Conservation (phyloP, 805 yeast genomes). For the Myxozyma kluyveri region DNA sequence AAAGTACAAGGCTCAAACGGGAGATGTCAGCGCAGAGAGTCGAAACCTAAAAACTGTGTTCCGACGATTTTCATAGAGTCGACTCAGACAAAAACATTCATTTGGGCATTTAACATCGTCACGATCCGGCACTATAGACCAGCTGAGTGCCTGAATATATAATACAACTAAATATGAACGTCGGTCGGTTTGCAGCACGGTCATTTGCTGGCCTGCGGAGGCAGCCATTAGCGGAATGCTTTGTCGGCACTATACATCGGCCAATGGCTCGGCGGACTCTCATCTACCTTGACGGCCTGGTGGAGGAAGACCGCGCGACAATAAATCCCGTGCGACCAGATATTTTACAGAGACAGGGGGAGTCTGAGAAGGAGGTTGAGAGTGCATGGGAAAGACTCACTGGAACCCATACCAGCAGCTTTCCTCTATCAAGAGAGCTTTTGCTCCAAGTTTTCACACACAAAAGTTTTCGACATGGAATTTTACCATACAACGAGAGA, state of each 20-base stretch:
- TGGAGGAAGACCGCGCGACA: conserved; percentile 6
- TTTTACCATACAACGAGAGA: conserved; percentile 84
- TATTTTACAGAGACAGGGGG: not conserved
- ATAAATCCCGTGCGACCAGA: conserved; percentile 9
- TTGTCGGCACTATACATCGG: conserved; percentile 1
- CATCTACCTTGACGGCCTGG: conserved; percentile 15
- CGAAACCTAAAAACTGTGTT: too few relatives aligned
- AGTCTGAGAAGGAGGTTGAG: conserved; percentile 7
- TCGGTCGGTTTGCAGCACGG: conserved; percentile 6
- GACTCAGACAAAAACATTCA: too few relatives aligned
- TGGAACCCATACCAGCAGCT: conserved; percentile 39
- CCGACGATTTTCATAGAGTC: too few relatives aligned
- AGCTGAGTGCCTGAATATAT: too few relatives aligned
- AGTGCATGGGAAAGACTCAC: conserved; percentile 18
- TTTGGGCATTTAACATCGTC: too few relatives aligned
- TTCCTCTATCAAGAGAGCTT: conserved; percentile 56
- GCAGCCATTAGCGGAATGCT: too few relatives aligned
- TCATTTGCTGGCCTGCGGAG: not conserved
- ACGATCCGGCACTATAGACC: too few relatives aligned
- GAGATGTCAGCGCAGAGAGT: too few relatives aligned
- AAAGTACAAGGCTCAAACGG: too few relatives aligned
- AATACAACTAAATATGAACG: too few relatives aligned
- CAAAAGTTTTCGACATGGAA: conserved; percentile 91
- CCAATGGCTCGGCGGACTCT: conserved; percentile 9
- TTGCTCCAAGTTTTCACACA: conserved; percentile 83